Conservation (phyloP, 345 rosid species). For the Moringa oleifera region DNA sequence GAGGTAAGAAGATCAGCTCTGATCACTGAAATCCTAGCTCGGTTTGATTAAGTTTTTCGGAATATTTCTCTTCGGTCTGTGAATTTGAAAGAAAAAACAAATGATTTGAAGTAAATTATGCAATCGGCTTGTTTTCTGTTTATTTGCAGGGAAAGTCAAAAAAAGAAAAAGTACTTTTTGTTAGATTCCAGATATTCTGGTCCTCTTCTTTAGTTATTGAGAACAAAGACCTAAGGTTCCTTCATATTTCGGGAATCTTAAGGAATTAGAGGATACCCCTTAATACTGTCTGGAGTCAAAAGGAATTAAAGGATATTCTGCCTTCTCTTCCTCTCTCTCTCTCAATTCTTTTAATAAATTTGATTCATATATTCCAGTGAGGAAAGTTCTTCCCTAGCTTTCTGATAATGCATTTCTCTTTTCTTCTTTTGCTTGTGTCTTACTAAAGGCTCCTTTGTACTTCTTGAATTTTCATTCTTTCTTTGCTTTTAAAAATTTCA, state of each 20-base stretch:
- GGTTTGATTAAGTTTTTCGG: not conserved
- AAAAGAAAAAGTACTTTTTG: conserved; percentile 6
- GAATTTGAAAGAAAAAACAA: not conserved
- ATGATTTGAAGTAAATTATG: not conserved
- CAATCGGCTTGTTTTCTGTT: conserved; percentile 5
- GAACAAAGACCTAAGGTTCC: not conserved
- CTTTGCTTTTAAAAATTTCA: too few relatives aligned
- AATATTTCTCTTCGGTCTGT: not conserved
- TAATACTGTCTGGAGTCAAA: not conserved
- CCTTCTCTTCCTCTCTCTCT: conserved; percentile 2
- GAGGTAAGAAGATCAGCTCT: not conserved
- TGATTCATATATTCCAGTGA: conserved; percentile 3
- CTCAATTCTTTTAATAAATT: not conserved
- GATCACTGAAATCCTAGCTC: too few relatives aligned
- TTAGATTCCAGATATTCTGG: conserved; percentile 20
- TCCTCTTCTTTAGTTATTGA: conserved; percentile 15
- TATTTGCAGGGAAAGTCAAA: not conserved
- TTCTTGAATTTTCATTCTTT: not conserved
- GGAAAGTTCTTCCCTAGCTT: conserved; percentile 11
- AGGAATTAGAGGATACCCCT: not conserved
- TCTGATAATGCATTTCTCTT: not conserved
- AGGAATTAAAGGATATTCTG: not conserved
- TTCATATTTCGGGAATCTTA: not conserved
- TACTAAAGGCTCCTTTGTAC: not conserved
- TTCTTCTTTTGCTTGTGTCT: not conserved